A percentile compares a stretch with the other conserved stretches of the same genome.
phyloP scores from a whole-genome alignment of 169 alveolate species.

The Pseudocohnilembus persalinus region DNA sequence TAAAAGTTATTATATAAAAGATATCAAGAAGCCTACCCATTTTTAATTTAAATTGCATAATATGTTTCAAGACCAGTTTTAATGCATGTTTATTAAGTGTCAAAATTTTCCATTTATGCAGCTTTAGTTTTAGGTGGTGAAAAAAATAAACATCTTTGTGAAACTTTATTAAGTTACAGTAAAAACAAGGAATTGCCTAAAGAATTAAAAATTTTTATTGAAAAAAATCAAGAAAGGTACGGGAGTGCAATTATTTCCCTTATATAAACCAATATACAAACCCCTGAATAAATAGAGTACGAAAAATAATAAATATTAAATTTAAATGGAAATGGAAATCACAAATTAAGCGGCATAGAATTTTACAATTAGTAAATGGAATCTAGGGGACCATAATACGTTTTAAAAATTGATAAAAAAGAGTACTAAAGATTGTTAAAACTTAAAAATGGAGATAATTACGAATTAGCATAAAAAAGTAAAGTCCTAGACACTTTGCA shows the following conservation, averaged over 20 bases:
- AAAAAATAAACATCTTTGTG: background rate
- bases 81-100: conserved; percentile 11
- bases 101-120: conserved; percentile 16
- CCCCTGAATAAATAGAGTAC: background rate
- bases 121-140: background rate
- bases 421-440: too few relatives aligned
- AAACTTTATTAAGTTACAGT: background rate
- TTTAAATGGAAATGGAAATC: too few relatives aligned
- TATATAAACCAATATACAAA: background rate
- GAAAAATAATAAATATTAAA: background rate
- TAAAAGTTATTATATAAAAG: background rate
- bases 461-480: too few relatives aligned
- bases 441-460: too few relatives aligned
- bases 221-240: too few relatives aligned
- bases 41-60: conserved; percentile 22
- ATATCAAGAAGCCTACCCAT: conserved; percentile 16
- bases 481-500: too few relatives aligned
- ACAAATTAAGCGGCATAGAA: too few relatives aligned
- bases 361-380: too few relatives aligned
- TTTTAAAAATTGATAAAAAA: background rate
- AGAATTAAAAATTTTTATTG: too few relatives aligned
- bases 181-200: background rate
- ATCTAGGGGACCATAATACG: background rate
- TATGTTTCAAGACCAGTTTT: conserved; percentile 7
- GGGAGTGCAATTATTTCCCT: background rate